phyloP scores from a whole-genome alignment of 495 filamentous ascomycete genomes.

The Thozetella sp. region DNA sequence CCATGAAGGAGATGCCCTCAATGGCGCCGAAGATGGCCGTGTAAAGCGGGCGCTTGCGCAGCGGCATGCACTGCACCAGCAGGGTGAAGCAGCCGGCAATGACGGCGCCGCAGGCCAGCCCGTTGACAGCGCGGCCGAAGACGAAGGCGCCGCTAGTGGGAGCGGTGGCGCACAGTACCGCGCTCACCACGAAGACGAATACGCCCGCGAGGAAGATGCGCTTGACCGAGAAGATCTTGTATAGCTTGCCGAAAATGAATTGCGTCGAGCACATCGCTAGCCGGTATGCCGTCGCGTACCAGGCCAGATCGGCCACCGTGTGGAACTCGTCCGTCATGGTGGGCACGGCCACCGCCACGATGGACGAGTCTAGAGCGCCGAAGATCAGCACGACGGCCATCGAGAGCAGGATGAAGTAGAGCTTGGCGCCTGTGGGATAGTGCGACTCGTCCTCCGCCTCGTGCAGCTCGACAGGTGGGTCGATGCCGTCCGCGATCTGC shows the following conservation, averaged over 20 bases:
- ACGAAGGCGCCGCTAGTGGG: constrained; percentile 41
- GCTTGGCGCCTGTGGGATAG: background rate
- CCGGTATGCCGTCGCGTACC: constrained; percentile 37
- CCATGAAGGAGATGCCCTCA: constrained; percentile 24
- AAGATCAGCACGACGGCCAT: background rate
- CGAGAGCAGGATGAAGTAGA: background rate
- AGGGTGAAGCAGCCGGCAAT: constrained; percentile 46
- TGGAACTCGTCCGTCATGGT: constrained; percentile 44
- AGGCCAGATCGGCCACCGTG: constrained; percentile 46
- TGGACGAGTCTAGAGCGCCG: constrained; percentile 16
- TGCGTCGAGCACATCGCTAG: background rate
- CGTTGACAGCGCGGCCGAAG: constrained; percentile 48
- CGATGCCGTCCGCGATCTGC: background rate
- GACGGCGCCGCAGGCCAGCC: constrained; percentile 35
- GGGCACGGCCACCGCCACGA: constrained; percentile 42
- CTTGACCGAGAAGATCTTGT: background rate
- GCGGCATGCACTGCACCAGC: constrained; percentile 30
- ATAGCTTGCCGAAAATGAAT: background rate
- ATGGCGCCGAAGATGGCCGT: constrained; percentile 37
- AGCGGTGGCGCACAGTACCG: constrained; percentile 43
- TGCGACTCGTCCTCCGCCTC: background rate
- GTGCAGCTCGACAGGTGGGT: background rate
- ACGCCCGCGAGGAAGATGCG: constrained; percentile 28
- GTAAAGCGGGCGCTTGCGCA: constrained; percentile 28
- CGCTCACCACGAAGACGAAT: constrained; percentile 39